Conservation (phyloP, 1,284 basidiomycete species). For the Spongispora temasekensis region DNA sequence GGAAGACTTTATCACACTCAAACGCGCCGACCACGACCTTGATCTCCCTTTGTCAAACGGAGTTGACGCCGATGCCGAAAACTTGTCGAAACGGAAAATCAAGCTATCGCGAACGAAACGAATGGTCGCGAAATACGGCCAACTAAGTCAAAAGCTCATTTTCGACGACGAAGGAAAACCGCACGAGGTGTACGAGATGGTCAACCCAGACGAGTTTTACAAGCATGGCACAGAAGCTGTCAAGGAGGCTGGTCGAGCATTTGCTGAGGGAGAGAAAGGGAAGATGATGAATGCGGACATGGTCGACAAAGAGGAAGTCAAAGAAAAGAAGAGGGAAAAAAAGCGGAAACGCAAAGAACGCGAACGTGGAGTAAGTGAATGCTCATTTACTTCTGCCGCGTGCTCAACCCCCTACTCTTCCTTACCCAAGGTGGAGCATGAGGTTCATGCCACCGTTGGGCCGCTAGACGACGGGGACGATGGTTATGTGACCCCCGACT, state of each 20-base stretch:
- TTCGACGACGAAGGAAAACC: constrained; percentile 86
- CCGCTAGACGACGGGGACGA: constrained; percentile 53
- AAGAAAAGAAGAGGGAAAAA: constrained; percentile 86
- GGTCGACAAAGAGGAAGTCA: constrained; percentile 79
- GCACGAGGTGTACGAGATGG: constrained; percentile 81
- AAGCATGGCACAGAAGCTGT: constrained; percentile 59
- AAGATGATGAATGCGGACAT: constrained; percentile 75
- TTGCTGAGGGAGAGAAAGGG: constrained; percentile 71
- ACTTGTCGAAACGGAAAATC: constrained; percentile 53
- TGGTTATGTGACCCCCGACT: constrained; percentile 74
- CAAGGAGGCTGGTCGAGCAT: constrained; percentile 66
- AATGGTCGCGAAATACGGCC: constrained; percentile 63
- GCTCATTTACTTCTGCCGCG: background rate
- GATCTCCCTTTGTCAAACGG: constrained; percentile 51
- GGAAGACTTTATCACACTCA: constrained; percentile 92
- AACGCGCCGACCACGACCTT: constrained; percentile 87
- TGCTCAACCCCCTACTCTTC: constrained; percentile 1
- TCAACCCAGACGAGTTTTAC: constrained; percentile 71
- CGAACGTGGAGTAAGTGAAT: constrained; percentile 51
- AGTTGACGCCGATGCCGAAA: constrained; percentile 47
- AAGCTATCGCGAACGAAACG: constrained; percentile 81
- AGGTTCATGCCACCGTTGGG: constrained; percentile 34
- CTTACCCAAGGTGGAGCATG: constrained; percentile 21
- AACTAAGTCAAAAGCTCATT: constrained; percentile 68
- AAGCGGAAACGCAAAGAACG: constrained; percentile 87